These are phyloP conservation scores for Calocybe gambosa DNA, from an alignment of 1,284 basidiomycete genomes.

Conservation along the genomic window DNA sequence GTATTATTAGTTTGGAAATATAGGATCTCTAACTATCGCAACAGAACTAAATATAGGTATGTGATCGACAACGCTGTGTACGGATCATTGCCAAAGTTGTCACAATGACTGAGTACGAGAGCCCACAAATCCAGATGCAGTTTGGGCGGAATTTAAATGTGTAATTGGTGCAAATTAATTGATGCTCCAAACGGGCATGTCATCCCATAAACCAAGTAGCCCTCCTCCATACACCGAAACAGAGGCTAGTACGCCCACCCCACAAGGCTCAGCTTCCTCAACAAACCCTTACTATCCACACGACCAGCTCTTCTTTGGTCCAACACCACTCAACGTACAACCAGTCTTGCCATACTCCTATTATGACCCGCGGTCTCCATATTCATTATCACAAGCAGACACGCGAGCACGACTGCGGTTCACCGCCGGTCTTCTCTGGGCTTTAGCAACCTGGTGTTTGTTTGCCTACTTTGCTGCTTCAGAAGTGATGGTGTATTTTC, in stretches of 20 bases:
- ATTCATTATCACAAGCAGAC: conserved; percentile 38
- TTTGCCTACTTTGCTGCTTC: conserved; percentile 23
- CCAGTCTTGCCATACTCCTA: conserved; percentile 35
- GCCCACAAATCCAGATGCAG: not conserved
- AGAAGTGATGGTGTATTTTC: conserved; percentile 11
- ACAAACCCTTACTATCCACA: conserved; percentile 1
- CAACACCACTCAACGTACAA: conserved; percentile 37
- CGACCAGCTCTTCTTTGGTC: conserved; percentile 20
- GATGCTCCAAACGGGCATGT: too few relatives aligned
- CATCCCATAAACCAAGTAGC: not conserved
- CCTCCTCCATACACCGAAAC: conserved; percentile 10
- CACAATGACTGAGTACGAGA: too few relatives aligned
- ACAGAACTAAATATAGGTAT: not conserved
- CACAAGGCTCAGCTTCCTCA: not conserved
- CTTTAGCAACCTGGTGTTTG: conserved; percentile 30
- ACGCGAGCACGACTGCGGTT: conserved; percentile 41
- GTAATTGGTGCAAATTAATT: too few relatives aligned
- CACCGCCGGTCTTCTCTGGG: conserved; percentile 34
- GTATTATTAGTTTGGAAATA: not conserved
- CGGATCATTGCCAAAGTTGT: not conserved
- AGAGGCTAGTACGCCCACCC: not conserved
- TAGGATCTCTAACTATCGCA: too few relatives aligned
- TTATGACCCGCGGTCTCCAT: conserved; percentile 39
- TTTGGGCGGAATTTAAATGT: not conserved
- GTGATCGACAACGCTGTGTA: not conserved